Conservation (phyloP, 2,329 filamentous ascomycete species). For the Blastomyces emzantsi region DNA sequence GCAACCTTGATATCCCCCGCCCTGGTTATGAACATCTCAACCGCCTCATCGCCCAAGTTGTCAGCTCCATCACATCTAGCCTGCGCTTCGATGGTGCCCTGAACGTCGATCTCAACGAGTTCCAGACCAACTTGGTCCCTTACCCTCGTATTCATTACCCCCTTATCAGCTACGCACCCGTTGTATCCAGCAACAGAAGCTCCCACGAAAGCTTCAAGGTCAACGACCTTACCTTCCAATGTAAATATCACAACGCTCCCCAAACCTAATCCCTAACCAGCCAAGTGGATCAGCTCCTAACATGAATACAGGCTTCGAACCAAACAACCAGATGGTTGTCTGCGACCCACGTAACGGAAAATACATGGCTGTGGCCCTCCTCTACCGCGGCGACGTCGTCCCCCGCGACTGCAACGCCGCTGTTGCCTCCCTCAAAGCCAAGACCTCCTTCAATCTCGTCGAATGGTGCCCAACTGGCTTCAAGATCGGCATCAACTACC, state of each 20-base stretch:
- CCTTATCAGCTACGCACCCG: constrained; percentile 56
- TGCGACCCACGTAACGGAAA: constrained; percentile 58
- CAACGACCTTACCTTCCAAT: constrained; percentile 59
- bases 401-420: constrained; percentile 53
- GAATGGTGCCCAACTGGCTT: constrained; percentile 63
- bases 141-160: constrained; percentile 61
- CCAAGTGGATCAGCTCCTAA: constrained; percentile 1
- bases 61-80: constrained; percentile 57
- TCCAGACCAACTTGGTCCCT: constrained; percentile 61
- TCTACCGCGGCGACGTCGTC: constrained; percentile 59
- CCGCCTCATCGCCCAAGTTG: constrained; percentile 57
- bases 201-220: constrained; percentile 84
- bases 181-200: constrained; percentile 61
- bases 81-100: constrained; percentile 57
- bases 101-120: constrained; percentile 60
- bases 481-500: constrained; percentile 60
- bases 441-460: constrained; percentile 55
- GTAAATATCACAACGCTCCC: constrained; percentile 31
- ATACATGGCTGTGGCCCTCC: constrained; percentile 59
- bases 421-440: constrained; percentile 54
- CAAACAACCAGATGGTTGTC: constrained; percentile 61
- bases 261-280: constrained; percentile 11
- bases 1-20: constrained; percentile 55
- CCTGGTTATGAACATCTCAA: constrained; percentile 58
- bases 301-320: constrained; percentile 48